These are phyloP conservation scores for Oryza rufipogon DNA, from an alignment of 176 grass and related monocot genomes.

Conservation along the genomic window DNA sequence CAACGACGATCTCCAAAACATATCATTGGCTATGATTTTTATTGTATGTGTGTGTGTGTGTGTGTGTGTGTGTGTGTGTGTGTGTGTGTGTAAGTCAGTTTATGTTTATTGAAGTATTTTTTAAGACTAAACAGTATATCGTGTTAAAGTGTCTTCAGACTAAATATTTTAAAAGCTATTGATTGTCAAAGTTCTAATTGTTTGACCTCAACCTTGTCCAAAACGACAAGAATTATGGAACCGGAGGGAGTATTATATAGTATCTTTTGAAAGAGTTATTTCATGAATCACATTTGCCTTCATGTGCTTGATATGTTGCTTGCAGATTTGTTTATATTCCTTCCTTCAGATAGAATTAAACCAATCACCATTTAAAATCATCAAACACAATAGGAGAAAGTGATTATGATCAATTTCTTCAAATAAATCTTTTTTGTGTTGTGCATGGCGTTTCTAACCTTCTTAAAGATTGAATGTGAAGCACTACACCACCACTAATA, in stretches of 20 bases:
- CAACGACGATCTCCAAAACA: too few relatives aligned
- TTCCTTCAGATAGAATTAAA: conserved; percentile 26
- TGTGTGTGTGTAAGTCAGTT: too few relatives aligned
- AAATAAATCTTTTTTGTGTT: conserved; percentile 12
- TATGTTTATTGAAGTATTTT: too few relatives aligned
- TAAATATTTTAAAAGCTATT: too few relatives aligned
- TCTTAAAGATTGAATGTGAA: conserved; percentile 23
- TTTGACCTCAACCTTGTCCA: too few relatives aligned
- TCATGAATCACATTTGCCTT: neutral
- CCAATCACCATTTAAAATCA: conserved; percentile 6
- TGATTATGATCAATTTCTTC: conserved; percentile 31
- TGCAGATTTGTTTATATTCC: conserved; percentile 29
- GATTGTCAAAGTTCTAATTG: too few relatives aligned
- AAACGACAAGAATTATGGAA: too few relatives aligned
- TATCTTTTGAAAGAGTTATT: conserved; percentile 11
- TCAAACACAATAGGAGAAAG: neutral
- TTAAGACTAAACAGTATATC: too few relatives aligned
- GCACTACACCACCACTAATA: neutral
- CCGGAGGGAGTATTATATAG: neutral
- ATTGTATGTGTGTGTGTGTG: too few relatives aligned
- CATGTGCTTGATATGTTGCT: conserved; percentile 24
- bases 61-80: too few relatives aligned
- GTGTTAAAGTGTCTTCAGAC: too few relatives aligned
- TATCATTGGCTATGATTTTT: too few relatives aligned
- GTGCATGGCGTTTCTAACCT: conserved; percentile 4